Percentiles rank a stretch among this genome's conserved stretches.
Conservation (phyloP, 306 rosid species). For the Mimosa bimucronata region DNA sequence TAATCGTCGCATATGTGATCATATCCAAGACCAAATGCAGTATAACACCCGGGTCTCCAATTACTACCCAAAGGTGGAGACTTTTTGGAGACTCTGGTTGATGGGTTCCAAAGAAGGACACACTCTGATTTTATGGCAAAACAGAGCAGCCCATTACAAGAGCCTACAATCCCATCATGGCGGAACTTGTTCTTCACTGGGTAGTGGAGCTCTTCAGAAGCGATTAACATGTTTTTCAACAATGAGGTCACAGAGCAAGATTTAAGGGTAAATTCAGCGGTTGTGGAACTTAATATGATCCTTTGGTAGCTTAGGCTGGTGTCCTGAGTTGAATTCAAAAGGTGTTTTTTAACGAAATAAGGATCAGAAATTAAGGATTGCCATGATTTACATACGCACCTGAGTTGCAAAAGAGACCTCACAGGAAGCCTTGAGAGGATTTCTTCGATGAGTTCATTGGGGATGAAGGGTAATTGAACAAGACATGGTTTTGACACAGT, state of each 20-base stretch:
- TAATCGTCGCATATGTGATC: slow-evolving; percentile 50
- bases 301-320: slow-evolving; percentile 40
- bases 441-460: slow-evolving; percentile 48
- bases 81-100: slow-evolving; percentile 47
- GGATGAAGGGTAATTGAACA: slow-evolving; percentile 37
- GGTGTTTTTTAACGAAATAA: slow-evolving; percentile 45
- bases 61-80: slow-evolving; percentile 56
- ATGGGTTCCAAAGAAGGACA: slow-evolving; percentile 60
- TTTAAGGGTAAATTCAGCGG: slow-evolving; percentile 50
- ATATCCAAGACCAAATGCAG: slow-evolving; percentile 57
- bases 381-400: slow-evolving; percentile 59
- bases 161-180: slow-evolving; percentile 54
- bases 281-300: slow-evolving; percentile 50
- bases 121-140: slow-evolving; percentile 56
- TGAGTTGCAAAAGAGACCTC: slow-evolving; percentile 44
- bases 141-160: slow-evolving; percentile 55
- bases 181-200: slow-evolving; percentile 55
- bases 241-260: slow-evolving; percentile 45
- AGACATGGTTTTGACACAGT: neutral
- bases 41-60: slow-evolving; percentile 58
- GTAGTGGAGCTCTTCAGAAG: slow-evolving; percentile 43
- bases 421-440: slow-evolving; percentile 54
- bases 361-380: slow-evolving; percentile 42
- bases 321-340: slow-evolving; percentile 34
- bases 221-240: slow-evolving; percentile 32